These are phyloP conservation scores for grape (Vitis vinifera) DNA, from an alignment of 164 flowering plant genomes.

Conservation along the genomic window ASM3070453v1 NC_081810.1:2253001-2253500, in stretches of 20 bases:
- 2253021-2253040: conserved; percentile 35
- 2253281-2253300: background rate
- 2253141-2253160: conserved; percentile 24
- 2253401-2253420: too few relatives aligned
- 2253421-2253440: too few relatives aligned
- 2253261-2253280: background rate
- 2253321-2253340: background rate
- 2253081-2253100: conserved; percentile 3
- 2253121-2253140: conserved; percentile 24
- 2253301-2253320: background rate
- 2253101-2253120: conserved; percentile 35
- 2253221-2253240: background rate
- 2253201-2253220: conserved; percentile 3
- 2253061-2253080: conserved; percentile 2
- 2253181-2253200: conserved; percentile 34
- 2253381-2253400: too few relatives aligned
- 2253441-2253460: too few relatives aligned
- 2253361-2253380: too few relatives aligned
- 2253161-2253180: conserved; percentile 41
- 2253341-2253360: background rate
- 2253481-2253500: too few relatives aligned
- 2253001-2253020: conserved; percentile 51
- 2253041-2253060: conserved; percentile 31
- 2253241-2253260: background rate
- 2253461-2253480: too few relatives aligned